Conservation (phyloP, 2,329 filamentous ascomycete species). For the Diplodia sapinea region DNA sequence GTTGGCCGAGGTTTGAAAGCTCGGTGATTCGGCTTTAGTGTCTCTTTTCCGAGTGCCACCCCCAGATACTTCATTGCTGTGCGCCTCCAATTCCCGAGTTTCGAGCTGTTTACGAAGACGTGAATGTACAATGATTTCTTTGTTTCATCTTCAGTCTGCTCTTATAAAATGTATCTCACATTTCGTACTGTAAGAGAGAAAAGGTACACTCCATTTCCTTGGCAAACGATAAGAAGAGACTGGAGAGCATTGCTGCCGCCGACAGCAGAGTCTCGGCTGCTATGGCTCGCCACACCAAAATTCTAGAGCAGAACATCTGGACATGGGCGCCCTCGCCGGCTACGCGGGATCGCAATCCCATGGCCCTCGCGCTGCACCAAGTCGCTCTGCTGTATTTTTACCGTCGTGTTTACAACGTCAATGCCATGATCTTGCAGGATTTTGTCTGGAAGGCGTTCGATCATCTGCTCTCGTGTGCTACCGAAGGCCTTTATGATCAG, state of each 20-base stretch:
- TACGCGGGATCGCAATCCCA: constrained; percentile 34
- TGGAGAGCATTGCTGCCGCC: background rate
- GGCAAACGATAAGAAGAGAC: background rate
- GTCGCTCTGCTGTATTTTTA: constrained; percentile 53
- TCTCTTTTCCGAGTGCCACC: background rate
- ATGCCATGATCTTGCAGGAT: constrained; percentile 48
- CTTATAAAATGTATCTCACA: too few species aligned
- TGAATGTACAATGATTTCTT: too few species aligned
- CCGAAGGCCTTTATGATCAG: constrained; percentile 39
- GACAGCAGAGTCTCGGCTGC: background rate
- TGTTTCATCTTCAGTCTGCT: too few species aligned
- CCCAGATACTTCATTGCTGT: background rate
- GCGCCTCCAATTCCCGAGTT: too few species aligned
- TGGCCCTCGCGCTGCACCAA: constrained; percentile 49
- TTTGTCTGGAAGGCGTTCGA: constrained; percentile 47
- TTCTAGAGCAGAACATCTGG: constrained; percentile 5
- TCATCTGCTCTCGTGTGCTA: constrained; percentile 35
- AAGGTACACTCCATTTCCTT: background rate
- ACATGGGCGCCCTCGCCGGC: background rate
- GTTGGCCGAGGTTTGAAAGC: background rate
- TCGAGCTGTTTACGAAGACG: too few species aligned
- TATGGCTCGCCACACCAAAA: constrained; percentile 9
- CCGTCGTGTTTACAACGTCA: constrained; percentile 48
- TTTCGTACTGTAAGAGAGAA: too few species aligned
- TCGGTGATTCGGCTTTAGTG: background rate